Evolutionary conservation across 2,329 filamentous ascomycete genomes (phyloP).

Genomic region (Basipetospora sp.): DNA sequence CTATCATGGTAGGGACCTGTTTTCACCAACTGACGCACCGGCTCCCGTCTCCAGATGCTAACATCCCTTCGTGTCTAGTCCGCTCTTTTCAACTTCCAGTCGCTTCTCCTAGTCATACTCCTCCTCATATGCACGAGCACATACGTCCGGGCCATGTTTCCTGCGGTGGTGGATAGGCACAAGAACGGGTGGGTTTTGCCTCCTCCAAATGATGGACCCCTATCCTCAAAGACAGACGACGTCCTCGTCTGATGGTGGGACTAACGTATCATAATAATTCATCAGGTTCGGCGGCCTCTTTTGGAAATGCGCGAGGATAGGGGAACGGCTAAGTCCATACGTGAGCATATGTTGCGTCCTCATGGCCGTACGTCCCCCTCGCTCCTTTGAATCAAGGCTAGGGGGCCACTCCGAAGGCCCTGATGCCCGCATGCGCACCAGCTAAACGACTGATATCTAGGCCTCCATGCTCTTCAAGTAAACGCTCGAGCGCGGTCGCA

Average conservation of each 20-base stretch:
- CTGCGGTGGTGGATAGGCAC: slow-evolving; percentile 78
- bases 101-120: slow-evolving; percentile 81
- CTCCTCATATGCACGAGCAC: slow-evolving; percentile 92
- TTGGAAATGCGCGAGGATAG: slow-evolving; percentile 89
- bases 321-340: slow-evolving; percentile 86
- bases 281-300: slow-evolving; percentile 66
- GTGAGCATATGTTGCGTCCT: slow-evolving; percentile 83
- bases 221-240: slow-evolving; percentile 7
- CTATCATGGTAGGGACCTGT: neutral
- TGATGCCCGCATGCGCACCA: too few relatives aligned
- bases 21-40: neutral
- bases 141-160: slow-evolving; percentile 82
- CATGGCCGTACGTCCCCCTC: slow-evolving; percentile 64
- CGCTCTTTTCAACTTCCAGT: slow-evolving; percentile 97
- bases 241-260: too few relatives aligned
- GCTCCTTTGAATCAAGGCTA: too few relatives aligned
- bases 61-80: slow-evolving; percentile 39
- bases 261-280: too few relatives aligned
- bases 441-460: too few relatives aligned
- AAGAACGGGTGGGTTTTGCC: slow-evolving; percentile 59
- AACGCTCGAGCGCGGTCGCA: too few relatives aligned
- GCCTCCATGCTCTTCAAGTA: too few relatives aligned
- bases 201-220: too few relatives aligned
- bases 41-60: slow-evolving; percentile 12
- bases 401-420: too few relatives aligned